phyloP scores from a whole-genome alignment of 495 filamentous ascomycete species.

The Hyaloscypha bicolor region DNA sequence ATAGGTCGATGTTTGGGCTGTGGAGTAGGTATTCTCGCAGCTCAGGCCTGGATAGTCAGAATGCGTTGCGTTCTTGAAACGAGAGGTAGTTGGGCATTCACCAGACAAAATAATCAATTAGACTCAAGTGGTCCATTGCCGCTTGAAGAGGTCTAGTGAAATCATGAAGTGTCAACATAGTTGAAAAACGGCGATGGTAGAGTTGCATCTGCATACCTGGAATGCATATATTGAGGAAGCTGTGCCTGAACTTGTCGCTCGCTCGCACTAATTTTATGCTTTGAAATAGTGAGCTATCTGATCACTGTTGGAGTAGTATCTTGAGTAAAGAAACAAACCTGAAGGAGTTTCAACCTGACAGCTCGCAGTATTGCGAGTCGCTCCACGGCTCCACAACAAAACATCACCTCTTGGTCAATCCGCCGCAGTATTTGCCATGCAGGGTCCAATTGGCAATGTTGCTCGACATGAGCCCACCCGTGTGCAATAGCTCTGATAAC shows the following conservation, averaged over 20 bases:
- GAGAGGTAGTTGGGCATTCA: background rate
- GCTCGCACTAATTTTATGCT: background rate
- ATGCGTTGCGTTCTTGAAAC: background rate
- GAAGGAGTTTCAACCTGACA: slow-evolving; percentile 1
- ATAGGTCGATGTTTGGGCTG: background rate
- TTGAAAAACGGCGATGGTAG: background rate
- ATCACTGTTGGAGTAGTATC: background rate
- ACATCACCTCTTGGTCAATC: background rate
- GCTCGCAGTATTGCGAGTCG: background rate
- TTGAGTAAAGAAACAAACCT: background rate
- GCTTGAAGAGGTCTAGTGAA: background rate
- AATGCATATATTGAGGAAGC: slow-evolving; percentile 1
- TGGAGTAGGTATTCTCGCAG: background rate
- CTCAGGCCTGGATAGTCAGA: background rate
- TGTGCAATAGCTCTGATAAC: background rate
- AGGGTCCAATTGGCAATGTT: background rate
- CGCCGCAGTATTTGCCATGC: background rate
- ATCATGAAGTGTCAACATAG: background rate
- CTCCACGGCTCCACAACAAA: background rate
- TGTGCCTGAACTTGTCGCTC: background rate
- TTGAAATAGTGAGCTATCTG: background rate
- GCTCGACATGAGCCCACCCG: background rate
- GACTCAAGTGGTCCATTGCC: background rate
- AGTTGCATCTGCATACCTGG: background rate
- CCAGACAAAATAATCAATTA: slow-evolving; percentile 3